Base-by-base conservation (phyloP, 2,329 filamentous ascomycete species). In the Ophiosphaerella herpotricha region DNA sequence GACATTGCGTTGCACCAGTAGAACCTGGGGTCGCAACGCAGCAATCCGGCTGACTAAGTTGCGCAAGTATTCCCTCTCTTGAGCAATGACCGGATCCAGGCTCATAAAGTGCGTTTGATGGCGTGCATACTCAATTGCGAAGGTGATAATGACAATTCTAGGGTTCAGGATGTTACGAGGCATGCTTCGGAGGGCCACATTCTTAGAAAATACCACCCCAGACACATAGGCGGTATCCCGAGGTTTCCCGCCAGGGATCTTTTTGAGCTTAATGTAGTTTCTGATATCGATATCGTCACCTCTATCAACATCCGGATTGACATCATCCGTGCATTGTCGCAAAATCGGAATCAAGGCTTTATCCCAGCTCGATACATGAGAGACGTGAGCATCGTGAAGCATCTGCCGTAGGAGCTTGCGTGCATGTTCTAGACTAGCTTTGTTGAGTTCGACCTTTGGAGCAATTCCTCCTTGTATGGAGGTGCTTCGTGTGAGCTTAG, bases 91-190 rank as follows among this genome's bases (percentile, higher is more conserved):
- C 34, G 93, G 93, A 63, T 97, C 91, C 42, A 99, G 77, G 64
- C 94, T 99, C 92, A 99, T 97, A 71, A 99, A 97, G 70, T 97
- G 92, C 56, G 90, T 84, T 67, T 93, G 87, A 61, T 97, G 91
- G 34, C 94, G 85, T 50, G 95, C 90, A 72, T 99, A 99, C 70
- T 99, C 94, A 50, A 99, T 90, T 0, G 94, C 87, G 67, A 99
- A 99, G 0, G 91, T 93, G 49, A 99, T 87, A 57, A 99, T 90
- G 41, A 96, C 82, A 54, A 99, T 94, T 29, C 91, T 86, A 3
- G 94, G 94, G 46, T 90, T 87, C 11, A 82, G 74, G 55, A 97
- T 94, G 55, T 85, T 90, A 49, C 94, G 85, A 14, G 90, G 87
- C 94, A 99, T 99, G 73, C 89, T 96, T 71, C 99, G 99, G 44